Conservation (phyloP, 2,329 filamentous ascomycete genomes). For the Elsinoe necatrix region DNA sequence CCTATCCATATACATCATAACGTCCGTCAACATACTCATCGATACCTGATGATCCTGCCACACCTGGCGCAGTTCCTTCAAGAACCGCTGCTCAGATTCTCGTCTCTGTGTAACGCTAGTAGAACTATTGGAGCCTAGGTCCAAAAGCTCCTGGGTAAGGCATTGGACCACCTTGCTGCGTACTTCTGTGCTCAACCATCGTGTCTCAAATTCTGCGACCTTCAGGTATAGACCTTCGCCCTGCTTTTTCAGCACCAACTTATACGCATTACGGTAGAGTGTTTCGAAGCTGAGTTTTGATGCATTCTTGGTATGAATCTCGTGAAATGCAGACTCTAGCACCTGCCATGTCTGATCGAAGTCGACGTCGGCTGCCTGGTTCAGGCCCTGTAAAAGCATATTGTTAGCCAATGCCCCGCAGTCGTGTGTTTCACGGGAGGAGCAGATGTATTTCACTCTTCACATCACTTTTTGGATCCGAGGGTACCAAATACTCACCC, state of each 20-base stretch:
- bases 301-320: slow-evolving; percentile 89
- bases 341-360: slow-evolving; percentile 80
- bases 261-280: slow-evolving; percentile 87
- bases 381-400: slow-evolving; percentile 42
- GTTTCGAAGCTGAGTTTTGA: slow-evolving; percentile 89
- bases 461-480: not conserved
- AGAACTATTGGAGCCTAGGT: slow-evolving; percentile 29
- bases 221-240: slow-evolving; percentile 71
- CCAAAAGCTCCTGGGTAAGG: slow-evolving; percentile 57
- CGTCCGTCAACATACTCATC: slow-evolving; percentile 92
- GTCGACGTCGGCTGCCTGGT: slow-evolving; percentile 55
- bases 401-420: slow-evolving; percentile 13
- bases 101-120: slow-evolving; percentile 70
- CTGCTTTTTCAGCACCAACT: slow-evolving; percentile 82
- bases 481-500: slow-evolving; percentile 44
- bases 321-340: slow-evolving; percentile 65
- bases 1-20: slow-evolving; percentile 94
- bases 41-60: slow-evolving; percentile 88
- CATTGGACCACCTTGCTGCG: slow-evolving; percentile 60
- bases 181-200: slow-evolving; percentile 70
- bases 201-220: slow-evolving; percentile 71
- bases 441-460: not conserved
- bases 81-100: slow-evolving; percentile 71
- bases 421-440: not conserved
- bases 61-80: slow-evolving; percentile 63